Base-by-base conservation (phyloP, 768 basidiomycete genomes). In the Mycena galopus region DNA sequence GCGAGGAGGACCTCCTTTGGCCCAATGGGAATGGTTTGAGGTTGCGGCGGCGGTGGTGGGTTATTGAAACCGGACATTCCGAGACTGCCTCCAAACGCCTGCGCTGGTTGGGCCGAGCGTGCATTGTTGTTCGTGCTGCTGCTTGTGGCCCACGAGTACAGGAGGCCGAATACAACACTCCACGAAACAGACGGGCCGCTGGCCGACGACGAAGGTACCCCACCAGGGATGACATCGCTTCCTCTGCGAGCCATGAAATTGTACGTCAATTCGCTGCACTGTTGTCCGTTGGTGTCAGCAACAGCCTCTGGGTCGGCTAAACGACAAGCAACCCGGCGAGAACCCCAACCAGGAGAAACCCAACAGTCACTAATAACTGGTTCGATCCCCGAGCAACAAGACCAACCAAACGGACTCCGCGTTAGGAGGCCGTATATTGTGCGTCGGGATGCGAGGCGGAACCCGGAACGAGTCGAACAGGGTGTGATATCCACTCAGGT, bases 201-300 rank as follows among this genome's bases (percentile, higher is more conserved):
- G 21, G 84, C 81, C 16, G 89, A 86, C 3, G 87, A 85, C 6
- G 88, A 85, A 0, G 90, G 84, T 9, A 91, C 72, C 27, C 88
- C 90, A 29, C 91, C 90, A 1, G 90, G 87, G 50, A 94, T 80
- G 6, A 92, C 88, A 73, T 94, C 93, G 1, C 89, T 90, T 2
- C 90, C 89, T n/a, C 92, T 93, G 42, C 92, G 85, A 19, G 91
- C 92, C 79, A 98, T 88, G 80, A 97, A 96, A 80, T 96, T 96
- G 84, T 95, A 95, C 0, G 94, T 92, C 14, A 94, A 85, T 77
- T 95, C 93, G 75, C 94, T 95, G 76, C 94, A 94, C 75, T 93
- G 92, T 68, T 93, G 92, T 0, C 96, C 96, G 62, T 93, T 92
- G n/a, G n/a, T n/a, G n/a, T n/a, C n/a, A n/a, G n/a, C n/a, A n/a